Conservation (phyloP, 768 basidiomycete genomes). For the Agaricus subrufescens region DNA sequence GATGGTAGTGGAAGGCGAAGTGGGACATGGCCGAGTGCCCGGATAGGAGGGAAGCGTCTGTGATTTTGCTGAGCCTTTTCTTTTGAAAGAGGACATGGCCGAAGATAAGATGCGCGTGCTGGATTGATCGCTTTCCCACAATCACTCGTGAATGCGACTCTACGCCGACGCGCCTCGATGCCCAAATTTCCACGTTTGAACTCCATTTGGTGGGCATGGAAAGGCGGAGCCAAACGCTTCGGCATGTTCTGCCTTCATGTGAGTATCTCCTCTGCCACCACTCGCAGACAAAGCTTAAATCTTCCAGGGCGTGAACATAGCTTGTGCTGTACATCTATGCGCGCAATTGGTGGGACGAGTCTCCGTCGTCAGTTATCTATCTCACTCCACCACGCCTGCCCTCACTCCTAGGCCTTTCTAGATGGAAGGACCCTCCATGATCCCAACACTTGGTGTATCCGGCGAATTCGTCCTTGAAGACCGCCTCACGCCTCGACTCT, state of each 20-base stretch:
- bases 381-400: background rate
- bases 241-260: conserved; percentile 7
- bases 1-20: conserved; percentile 49
- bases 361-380: conserved; percentile 6
- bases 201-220: background rate
- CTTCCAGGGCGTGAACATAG: conserved; percentile 47
- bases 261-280: background rate
- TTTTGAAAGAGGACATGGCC: conserved; percentile 78
- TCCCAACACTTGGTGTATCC: conserved; percentile 59
- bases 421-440: conserved; percentile 78
- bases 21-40: conserved; percentile 57
- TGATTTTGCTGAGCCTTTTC: conserved; percentile 47
- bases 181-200: background rate
- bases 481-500: conserved; percentile 47
- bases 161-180: background rate
- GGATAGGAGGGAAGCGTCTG: conserved; percentile 26
- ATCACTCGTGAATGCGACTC: background rate
- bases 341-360: conserved; percentile 46
- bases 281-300: background rate
- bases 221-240: background rate
- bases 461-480: conserved; percentile 67
- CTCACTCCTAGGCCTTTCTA: conserved; percentile 20
- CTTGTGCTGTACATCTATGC: conserved; percentile 59
- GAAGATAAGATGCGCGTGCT: background rate
- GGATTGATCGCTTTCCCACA: background rate